These are phyloP conservation scores for Raddia distichophylla DNA, from an alignment of 176 grass and related monocot genomes.

Conservation along the genomic window DNA sequence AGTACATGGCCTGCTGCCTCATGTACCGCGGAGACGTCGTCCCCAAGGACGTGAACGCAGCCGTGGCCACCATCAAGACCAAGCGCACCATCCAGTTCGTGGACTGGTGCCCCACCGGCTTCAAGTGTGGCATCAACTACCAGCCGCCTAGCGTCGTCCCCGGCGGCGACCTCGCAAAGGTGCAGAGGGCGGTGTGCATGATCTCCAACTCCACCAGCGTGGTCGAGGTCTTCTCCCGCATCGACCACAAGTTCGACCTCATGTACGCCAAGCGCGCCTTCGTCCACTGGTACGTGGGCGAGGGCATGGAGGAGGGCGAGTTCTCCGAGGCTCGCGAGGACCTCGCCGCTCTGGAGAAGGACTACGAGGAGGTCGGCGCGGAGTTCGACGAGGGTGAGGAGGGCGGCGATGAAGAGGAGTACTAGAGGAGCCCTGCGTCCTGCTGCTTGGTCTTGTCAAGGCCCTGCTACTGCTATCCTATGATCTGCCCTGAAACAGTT, in stretches of 20 bases:
- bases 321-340: constrained; percentile 69
- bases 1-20: constrained; percentile 69
- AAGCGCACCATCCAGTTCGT: constrained; percentile 68
- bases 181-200: constrained; percentile 66
- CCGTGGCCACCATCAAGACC: constrained; percentile 60
- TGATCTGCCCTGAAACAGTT: constrained; percentile 38
- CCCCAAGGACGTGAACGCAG: constrained; percentile 54
- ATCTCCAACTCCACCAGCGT: constrained; percentile 72
- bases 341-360: constrained; percentile 56
- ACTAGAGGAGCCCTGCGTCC: constrained; percentile 31
- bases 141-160: constrained; percentile 57
- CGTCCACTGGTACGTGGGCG: constrained; percentile 63
- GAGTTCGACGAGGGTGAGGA: constrained; percentile 56
- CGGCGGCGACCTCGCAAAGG: constrained; percentile 51
- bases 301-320: constrained; percentile 67
- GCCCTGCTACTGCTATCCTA: constrained; percentile 7
- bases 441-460: background rate
- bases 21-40: constrained; percentile 65
- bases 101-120: constrained; percentile 58
- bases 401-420: constrained; percentile 46
- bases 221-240: constrained; percentile 62
- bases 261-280: constrained; percentile 68
- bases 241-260: constrained; percentile 62
- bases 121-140: constrained; percentile 71
- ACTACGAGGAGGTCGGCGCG: constrained; percentile 58